phyloP scores from a whole-genome alignment of 129 eudicot genomes.

The Smallanthus sonchifolius region DNA sequence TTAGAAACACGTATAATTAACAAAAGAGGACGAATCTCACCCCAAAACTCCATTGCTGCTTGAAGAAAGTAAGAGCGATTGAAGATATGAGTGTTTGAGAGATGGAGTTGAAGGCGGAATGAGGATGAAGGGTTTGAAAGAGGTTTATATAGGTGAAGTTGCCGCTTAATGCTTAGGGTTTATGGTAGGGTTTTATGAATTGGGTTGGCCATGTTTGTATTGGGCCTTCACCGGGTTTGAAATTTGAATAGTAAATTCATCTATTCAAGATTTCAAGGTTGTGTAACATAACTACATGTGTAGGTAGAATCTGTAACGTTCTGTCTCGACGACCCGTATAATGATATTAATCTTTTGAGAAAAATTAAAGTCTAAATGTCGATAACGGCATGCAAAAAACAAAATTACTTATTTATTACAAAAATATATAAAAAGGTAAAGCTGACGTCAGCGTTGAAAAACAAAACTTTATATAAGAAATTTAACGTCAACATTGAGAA shows the following conservation, averaged over 20 bases:
- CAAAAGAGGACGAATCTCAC: constrained; percentile 15
- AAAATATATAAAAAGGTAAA: too few species aligned
- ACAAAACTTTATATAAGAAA: too few species aligned
- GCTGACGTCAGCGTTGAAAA: too few species aligned
- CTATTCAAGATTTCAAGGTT: too few species aligned
- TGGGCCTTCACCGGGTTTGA: not conserved
- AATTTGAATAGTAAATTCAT: not conserved
- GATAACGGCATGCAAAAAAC: too few species aligned
- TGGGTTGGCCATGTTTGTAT: not conserved
- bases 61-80: not conserved
- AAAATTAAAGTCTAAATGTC: too few species aligned
- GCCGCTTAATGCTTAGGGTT: constrained; percentile 33
- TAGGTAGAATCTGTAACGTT: too few species aligned
- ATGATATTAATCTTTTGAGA: too few species aligned
- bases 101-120: constrained; percentile 7
- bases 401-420: too few species aligned
- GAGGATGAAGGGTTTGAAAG: constrained; percentile 1
- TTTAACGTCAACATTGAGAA: too few species aligned
- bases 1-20: not conserved
- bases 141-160: constrained; percentile 23
- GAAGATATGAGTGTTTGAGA: not conserved
- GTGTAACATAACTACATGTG: too few species aligned
- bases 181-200: constrained; percentile 21
- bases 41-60: constrained; percentile 73
- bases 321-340: too few species aligned